phyloP scores from a whole-genome alignment of 2,329 filamentous ascomycete genomes.

The Paraconiothyrium brasiliense region DNA sequence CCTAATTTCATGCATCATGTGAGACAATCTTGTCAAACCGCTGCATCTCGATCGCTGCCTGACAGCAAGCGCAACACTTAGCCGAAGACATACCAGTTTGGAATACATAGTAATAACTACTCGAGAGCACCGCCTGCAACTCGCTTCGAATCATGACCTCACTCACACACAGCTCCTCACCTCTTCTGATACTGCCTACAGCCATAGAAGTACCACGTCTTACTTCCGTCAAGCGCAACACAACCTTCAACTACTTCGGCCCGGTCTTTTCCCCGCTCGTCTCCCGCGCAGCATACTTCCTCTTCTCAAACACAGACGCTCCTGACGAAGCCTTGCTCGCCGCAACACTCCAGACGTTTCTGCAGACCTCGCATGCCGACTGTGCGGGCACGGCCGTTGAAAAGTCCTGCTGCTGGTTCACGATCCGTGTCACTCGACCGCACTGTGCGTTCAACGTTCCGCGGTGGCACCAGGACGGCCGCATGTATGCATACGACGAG shows the following conservation, averaged over 20 bases:
- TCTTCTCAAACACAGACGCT: conserved; percentile 8
- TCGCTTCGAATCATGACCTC: background rate
- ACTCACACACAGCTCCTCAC: background rate
- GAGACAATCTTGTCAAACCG: too few species aligned
- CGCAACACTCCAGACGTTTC: conserved; percentile 4
- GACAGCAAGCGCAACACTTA: too few species aligned
- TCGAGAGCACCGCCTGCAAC: too few species aligned
- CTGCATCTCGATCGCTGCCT: too few species aligned
- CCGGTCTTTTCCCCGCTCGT: background rate
- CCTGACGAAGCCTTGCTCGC: background rate
- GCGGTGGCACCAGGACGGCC: conserved; percentile 24
- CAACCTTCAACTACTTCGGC: conserved; percentile 19
- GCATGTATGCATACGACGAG: conserved; percentile 17
- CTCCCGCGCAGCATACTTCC: conserved; percentile 13
- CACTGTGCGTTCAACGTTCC: conserved; percentile 14
- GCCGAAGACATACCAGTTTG: too few species aligned
- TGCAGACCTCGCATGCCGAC: conserved; percentile 12
- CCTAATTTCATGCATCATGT: too few species aligned
- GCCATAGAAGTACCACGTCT: conserved; percentile 1
- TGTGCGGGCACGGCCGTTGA: conserved; percentile 11
- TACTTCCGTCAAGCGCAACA: background rate
- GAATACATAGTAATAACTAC: too few species aligned
- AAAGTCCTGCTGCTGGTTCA: conserved; percentile 18
- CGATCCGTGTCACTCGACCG: conserved; percentile 17
- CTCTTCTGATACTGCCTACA: background rate